Evolutionary conservation across 768 basidiomycete genomes (phyloP), one percentile per base, ranked within the genome.

Genomic region (Scleroderma citrinum): DNA sequence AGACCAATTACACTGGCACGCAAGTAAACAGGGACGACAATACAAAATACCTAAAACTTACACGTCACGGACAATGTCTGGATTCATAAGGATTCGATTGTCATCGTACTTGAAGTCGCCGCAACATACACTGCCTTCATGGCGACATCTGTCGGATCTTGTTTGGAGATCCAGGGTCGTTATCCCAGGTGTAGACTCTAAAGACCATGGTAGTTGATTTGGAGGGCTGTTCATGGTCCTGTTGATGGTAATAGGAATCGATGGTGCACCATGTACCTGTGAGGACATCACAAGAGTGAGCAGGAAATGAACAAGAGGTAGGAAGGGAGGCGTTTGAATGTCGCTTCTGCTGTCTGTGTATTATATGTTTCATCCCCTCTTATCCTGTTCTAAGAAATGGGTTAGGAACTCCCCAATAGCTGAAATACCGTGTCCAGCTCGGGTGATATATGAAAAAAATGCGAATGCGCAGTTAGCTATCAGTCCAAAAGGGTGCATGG

Each of bases 31-130:
- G 51, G 14, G 16, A 6, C 29, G 26, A 47, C 19, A 43, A 12
- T 29, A 40, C 16, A 40, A 31, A 16, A 17, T 23, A 37, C 34
- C 44, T 23, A 24, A n/a, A 16, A 55, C 87, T 63, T 60, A 92
- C 90, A 91, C 80, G 55, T 94, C 92, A 8, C 91, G 82, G n/a
- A 95, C 77, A 44, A 94, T 70, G 55, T 94, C 92, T 1, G 93
- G 92, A 62, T 95, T 81, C 32, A 95, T 71, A 29, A 96, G 76
- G 0, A 79, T 85, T 20, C 92, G 78, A 50, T 92, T 83, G 42
- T 92, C 88, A 12, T 83, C 79, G 46, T 72, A 29, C 26, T 82
- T 91, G 50, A 95, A 79, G 48, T 93, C 89, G 59, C 90, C 87
- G 73, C 93, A 96, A 69, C 93, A 95, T 3, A 93, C 67, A 8